A percentile compares a stretch with the other conserved stretches of the same genome.
Evolutionary conservation across 495 filamentous ascomycete genomes (phyloP).

Genomic region (Aspergillus nanangensis): DNA sequence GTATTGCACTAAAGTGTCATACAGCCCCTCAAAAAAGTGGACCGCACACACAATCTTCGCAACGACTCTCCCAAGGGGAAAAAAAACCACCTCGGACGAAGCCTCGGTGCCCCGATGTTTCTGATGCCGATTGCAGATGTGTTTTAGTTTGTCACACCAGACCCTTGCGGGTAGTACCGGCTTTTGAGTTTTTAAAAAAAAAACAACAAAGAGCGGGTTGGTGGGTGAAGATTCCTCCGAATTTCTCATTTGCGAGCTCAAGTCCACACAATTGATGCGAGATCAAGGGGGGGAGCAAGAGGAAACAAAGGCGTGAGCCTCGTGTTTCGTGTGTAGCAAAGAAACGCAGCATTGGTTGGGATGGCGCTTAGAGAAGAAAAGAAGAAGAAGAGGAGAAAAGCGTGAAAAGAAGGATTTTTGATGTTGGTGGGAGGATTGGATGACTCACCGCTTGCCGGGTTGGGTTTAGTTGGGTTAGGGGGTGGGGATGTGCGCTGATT

Average conservation of each 20-base stretch:
- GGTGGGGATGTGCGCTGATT: too few species aligned
- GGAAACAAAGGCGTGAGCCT: constrained; percentile 26
- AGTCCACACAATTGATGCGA: constrained; percentile 17
- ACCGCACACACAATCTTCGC: constrained; percentile 80
- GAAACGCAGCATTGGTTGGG: constrained; percentile 99
- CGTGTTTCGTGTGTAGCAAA: constrained; percentile 88
- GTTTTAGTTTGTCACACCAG: constrained; percentile 66
- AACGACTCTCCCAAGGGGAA: constrained; percentile 83
- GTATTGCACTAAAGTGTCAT: constrained; percentile 99
- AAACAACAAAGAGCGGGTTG: constrained; percentile 37
- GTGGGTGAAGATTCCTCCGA: constrained; percentile 95
- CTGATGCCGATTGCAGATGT: constrained; percentile 98
- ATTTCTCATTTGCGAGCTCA: constrained; percentile 94
- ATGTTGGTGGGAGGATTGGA: constrained; percentile 1
- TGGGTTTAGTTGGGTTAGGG: background rate
- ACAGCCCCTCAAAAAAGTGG: constrained; percentile 14
- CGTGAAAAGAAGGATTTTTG: constrained; percentile 9
- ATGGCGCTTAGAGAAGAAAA: constrained; percentile 67
- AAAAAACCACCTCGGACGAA: too few species aligned
- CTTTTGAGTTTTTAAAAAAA: constrained; percentile 18
- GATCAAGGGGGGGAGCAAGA: constrained; percentile 15
- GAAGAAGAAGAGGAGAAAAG: constrained; percentile 30
- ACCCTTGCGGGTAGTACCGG: constrained; percentile 81
- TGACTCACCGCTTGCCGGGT: constrained; percentile 12
- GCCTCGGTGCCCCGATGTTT: constrained; percentile 92